Evolutionary conservation across 495 filamentous ascomycete species (phyloP).

Genomic region (Wilcoxina mikolae): DNA sequence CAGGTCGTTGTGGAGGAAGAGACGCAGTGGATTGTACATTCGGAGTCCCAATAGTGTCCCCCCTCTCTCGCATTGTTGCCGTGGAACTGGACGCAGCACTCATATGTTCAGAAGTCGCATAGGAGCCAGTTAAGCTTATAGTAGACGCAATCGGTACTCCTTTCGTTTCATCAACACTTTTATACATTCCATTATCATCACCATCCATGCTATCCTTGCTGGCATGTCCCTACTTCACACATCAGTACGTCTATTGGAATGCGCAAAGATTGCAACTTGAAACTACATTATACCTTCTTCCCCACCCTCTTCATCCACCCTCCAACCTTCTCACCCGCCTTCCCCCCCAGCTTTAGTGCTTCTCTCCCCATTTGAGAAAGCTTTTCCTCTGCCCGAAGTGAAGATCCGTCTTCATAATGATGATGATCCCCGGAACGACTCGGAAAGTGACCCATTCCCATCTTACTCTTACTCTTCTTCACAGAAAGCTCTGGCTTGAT

Average conservation of each 20-base stretch:
- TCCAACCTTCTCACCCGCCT: slow-evolving; percentile 4
- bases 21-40: too few species aligned
- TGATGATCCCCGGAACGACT: neutral
- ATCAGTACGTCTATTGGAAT: slow-evolving; percentile 1
- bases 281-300: slow-evolving; percentile 9
- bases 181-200: neutral
- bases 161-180: neutral
- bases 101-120: neutral
- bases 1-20: neutral
- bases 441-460: neutral
- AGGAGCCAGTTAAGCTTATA: neutral
- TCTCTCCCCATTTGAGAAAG: neutral
- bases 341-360: slow-evolving; percentile 5
- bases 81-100: neutral
- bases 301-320: slow-evolving; percentile 7
- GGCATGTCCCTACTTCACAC: neutral
- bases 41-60: neutral
- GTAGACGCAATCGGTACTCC: neutral
- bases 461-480: slow-evolving; percentile 3
- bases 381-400: neutral
- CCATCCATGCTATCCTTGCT: slow-evolving; percentile 1
- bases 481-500: neutral
- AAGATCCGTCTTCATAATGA: neutral
- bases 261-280: slow-evolving; percentile 1
- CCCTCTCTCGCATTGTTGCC: neutral